Evolutionary conservation across 371 early-diverging fungal species (phyloP), one percentile per base, ranked within the genome.

Genomic region (Mortierella sp.): DNA sequence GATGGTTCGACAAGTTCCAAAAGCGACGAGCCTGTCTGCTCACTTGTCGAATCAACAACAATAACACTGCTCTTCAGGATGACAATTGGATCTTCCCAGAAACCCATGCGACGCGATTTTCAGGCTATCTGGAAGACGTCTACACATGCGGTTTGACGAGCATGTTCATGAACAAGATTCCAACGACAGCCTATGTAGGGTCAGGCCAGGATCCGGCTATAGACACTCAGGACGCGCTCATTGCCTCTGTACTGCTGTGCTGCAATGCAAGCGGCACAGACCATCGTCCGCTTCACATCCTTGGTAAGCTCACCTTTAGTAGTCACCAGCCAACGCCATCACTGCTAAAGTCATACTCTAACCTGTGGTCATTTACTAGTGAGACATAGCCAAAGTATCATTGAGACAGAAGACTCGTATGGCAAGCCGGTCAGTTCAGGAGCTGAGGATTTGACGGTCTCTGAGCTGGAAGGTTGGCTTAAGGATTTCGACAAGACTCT

Each of bases 71-170:
- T 21, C 10, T 7, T 21, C 10, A 47, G 24, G 19, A 47, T 22
- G 24, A 17, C 24, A 17, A 21, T n/a, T 17, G 24, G 17, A 8
- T 8, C 10, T 17, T 10, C 22, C 43, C 43, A 24, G 43, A 43
- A 24, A 27, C 9, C 25, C 7, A 12, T 10, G 28, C 31, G 16
- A 0, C 2, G 3, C 39, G 40, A 49, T 5, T 25, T 6, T 6
- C 16, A 0, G 43, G 27, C 3, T 40, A 59, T 16, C 6, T 9
- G 1, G 43, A 43, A 3, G 51, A 59, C 29, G 50, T 51, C 13
- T 59, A 59, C 51, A 17, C 34, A 3, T 59, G 59, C 29, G 59
- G 49, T 24, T 19, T 43, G 10, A 46, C 50, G 21, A 41, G 47
- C 29, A 59, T 59, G 49, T 50, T 50, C n/a, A 8, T 59, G 10